phyloP scores from a whole-genome alignment of 164 flowering plant species.

The Tinospora cordifolia region DNA sequence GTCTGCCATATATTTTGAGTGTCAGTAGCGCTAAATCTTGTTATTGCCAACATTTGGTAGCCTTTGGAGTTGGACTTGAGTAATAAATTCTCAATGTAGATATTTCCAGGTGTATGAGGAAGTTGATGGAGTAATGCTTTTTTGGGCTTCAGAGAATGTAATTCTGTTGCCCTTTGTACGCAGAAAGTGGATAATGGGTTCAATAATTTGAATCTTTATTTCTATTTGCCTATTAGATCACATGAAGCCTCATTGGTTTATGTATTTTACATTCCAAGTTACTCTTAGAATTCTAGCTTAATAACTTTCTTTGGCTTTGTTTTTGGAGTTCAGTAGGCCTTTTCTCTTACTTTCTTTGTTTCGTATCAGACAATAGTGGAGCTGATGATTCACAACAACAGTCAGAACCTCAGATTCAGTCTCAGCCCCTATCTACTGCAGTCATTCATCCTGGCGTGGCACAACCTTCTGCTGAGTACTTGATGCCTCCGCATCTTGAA shows the following conservation, averaged over 20 bases:
- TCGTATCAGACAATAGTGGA: slow-evolving; percentile 44
- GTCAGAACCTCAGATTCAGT: slow-evolving; percentile 37
- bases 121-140: no score
- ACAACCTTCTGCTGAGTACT: slow-evolving; percentile 39
- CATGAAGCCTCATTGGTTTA: not conserved
- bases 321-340: not conserved
- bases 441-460: slow-evolving; percentile 33
- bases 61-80: no score
- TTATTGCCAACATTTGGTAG: no score
- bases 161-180: not conserved
- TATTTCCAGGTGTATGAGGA: no score
- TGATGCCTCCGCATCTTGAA: slow-evolving; percentile 43
- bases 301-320: not conserved
- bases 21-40: no score
- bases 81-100: no score
- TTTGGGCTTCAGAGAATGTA: no score
- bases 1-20: no score
- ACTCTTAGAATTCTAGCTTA: not conserved
- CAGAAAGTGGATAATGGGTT: not conserved
- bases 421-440: slow-evolving; percentile 36
- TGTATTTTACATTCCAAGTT: not conserved
- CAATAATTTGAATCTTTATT: not conserved
- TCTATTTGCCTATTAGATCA: not conserved
- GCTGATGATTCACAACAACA: slow-evolving; percentile 53
- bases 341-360: not conserved